phyloP scores from a whole-genome alignment of 352 stramenopile genomes.

The Pythium phragmiticola region DNA sequence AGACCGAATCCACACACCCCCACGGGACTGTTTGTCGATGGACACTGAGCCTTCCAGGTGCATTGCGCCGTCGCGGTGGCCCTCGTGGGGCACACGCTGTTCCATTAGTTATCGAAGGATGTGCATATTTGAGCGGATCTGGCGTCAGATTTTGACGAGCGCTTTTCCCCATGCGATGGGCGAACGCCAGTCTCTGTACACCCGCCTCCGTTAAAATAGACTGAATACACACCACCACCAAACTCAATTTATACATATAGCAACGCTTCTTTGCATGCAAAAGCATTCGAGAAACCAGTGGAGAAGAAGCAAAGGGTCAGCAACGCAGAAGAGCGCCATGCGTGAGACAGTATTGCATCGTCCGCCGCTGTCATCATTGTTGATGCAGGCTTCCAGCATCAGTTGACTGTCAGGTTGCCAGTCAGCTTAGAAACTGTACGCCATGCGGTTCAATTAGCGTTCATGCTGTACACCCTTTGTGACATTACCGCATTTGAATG shows the following conservation, averaged over 20 bases:
- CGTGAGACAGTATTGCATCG: no score
- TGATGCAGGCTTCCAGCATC: neutral
- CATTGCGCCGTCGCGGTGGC: no score
- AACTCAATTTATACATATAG: neutral
- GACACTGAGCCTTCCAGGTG: neutral
- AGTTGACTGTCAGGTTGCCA: neutral
- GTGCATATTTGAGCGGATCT: slow-evolving; percentile 1
- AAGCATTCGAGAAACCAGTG: no score
- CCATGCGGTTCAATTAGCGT: slow-evolving; percentile 9
- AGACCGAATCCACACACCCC: neutral
- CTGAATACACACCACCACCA: slow-evolving; percentile 14
- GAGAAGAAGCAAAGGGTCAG: no score
- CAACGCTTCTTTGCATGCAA: neutral
- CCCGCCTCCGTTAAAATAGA: slow-evolving; percentile 12
- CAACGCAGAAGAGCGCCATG: no score
- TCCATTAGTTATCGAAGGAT: slow-evolving; percentile 19
- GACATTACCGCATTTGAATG: slow-evolving; percentile 5
- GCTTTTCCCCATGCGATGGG: no score
- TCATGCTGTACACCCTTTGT: neutral
- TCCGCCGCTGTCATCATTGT: no score
- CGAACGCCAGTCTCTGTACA: neutral
- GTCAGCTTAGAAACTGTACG: slow-evolving; percentile 1
- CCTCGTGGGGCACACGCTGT: slow-evolving; percentile 5
- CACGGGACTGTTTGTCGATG: no score
- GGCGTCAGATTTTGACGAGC: neutral